Evolutionary conservation across 1,284 basidiomycete genomes (phyloP).

Genomic region (Caloboletus firmus): DNA sequence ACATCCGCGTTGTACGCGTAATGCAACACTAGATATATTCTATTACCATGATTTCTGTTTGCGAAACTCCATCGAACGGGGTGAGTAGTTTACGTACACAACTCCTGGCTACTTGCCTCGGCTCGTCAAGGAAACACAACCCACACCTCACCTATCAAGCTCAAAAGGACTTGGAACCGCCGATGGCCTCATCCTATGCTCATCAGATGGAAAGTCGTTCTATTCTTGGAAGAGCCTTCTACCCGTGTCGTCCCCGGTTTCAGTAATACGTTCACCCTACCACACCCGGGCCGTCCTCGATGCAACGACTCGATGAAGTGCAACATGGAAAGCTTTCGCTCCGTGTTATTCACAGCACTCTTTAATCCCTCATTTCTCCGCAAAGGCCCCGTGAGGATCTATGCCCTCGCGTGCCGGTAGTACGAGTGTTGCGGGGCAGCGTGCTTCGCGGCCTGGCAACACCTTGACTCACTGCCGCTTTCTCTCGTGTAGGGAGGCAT

Average conservation of each 20-base stretch:
- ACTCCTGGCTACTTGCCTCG: too few relatives aligned
- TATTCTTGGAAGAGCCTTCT: slow-evolving; percentile 27
- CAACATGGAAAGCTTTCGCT: slow-evolving; percentile 15
- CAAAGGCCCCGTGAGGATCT: slow-evolving; percentile 15
- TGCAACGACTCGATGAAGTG: slow-evolving; percentile 23
- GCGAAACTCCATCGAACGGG: too few relatives aligned
- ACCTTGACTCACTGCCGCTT: slow-evolving; percentile 15
- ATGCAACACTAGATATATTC: not conserved
- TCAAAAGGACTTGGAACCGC: slow-evolving; percentile 3
- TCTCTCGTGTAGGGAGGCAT: slow-evolving; percentile 14
- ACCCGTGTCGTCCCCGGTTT: slow-evolving; percentile 33
- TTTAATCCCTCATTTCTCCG: not conserved
- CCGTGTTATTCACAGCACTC: slow-evolving; percentile 6
- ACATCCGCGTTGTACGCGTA: too few relatives aligned
- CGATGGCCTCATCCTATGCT: slow-evolving; percentile 34
- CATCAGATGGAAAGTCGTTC: slow-evolving; percentile 28
- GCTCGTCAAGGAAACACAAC: not conserved
- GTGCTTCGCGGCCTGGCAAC: slow-evolving; percentile 12
- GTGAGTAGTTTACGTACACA: too few relatives aligned
- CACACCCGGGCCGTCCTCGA: slow-evolving; percentile 16
- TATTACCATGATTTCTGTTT: too few relatives aligned
- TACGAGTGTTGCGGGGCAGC: slow-evolving; percentile 3
- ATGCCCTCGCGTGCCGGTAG: slow-evolving; percentile 20
- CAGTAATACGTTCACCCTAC: slow-evolving; percentile 28
- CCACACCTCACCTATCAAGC: slow-evolving; percentile 6